These are phyloP conservation scores for Aspergillus quadrilineatus DNA, from an alignment of 2,329 filamentous ascomycete genomes.

Conservation along the genomic window DNA sequence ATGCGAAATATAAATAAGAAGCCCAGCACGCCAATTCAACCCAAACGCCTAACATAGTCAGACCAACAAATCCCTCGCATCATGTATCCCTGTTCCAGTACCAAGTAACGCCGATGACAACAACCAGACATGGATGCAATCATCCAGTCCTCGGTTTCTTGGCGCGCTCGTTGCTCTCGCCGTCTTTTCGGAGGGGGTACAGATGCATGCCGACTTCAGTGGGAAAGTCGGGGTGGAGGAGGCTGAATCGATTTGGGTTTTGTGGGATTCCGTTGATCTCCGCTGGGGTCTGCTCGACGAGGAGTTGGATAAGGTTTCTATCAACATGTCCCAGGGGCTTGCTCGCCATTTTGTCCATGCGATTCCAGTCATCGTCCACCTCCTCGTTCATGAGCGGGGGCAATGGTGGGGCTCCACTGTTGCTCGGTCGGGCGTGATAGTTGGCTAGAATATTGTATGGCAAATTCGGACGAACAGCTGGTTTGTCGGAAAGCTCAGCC, in stretches of 20 bases:
- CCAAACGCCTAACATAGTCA: slow-evolving; percentile 10
- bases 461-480: slow-evolving; percentile 45
- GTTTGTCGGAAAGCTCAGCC: slow-evolving; percentile 55
- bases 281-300: slow-evolving; percentile 33
- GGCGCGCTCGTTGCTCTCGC: slow-evolving; percentile 17
- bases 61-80: neutral
- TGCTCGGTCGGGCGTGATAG: slow-evolving; percentile 45
- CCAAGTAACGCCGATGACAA: slow-evolving; percentile 10
- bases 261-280: slow-evolving; percentile 32
- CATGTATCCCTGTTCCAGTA: neutral
- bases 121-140: neutral
- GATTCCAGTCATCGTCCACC: slow-evolving; percentile 46
- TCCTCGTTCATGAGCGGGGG: slow-evolving; percentile 48
- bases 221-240: slow-evolving; percentile 47
- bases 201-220: slow-evolving; percentile 44
- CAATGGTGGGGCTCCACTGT: slow-evolving; percentile 42
- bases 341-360: slow-evolving; percentile 40
- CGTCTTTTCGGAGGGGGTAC: slow-evolving; percentile 31
- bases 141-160: slow-evolving; percentile 16
- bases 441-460: slow-evolving; percentile 49
- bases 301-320: slow-evolving; percentile 39
- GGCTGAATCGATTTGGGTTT: slow-evolving; percentile 38
- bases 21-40: neutral
- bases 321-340: slow-evolving; percentile 46
- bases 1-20: slow-evolving; percentile 6